phyloP scores from a whole-genome alignment of 306 rosid genomes.

The Castanea mollissima region DNA sequence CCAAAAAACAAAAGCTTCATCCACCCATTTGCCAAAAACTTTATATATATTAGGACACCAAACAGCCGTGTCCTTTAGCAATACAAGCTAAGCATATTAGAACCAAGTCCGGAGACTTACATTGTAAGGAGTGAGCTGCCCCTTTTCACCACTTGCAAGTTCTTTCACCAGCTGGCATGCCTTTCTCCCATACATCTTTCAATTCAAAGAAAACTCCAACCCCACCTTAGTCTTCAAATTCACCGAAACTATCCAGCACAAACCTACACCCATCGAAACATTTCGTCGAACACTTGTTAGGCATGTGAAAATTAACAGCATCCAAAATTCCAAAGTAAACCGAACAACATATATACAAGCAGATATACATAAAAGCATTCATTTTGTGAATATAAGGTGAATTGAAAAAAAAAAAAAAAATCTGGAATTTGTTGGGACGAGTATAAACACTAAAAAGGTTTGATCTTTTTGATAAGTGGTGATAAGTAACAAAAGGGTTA shows the following conservation, averaged over 20 bases:
- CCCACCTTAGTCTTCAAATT: neutral
- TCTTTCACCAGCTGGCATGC: conserved; percentile 79
- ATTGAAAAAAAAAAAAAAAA: no score
- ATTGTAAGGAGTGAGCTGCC: conserved; percentile 66
- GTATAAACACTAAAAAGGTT: neutral
- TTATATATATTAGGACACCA: neutral
- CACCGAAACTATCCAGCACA: neutral
- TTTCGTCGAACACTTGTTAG: neutral
- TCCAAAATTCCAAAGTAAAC: no score
- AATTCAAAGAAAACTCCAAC: neutral
- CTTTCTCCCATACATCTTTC: conserved; percentile 73
- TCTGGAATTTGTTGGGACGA: neutral
- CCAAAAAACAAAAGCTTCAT: neutral
- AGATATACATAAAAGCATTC: no score
- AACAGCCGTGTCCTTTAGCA: neutral
- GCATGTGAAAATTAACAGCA: neutral
- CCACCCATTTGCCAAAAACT: neutral
- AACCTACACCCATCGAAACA: neutral
- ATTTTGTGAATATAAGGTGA: no score
- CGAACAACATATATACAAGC: no score
- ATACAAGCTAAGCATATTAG: neutral
- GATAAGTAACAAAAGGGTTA: neutral
- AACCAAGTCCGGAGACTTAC: conserved; percentile 28
- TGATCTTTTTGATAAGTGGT: neutral
- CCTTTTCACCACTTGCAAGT: conserved; percentile 60